Evolutionary conservation across 1,284 basidiomycete genomes (phyloP), one percentile per base, ranked within the genome.

Genomic region (Lignosus rhinocerotis): DNA sequence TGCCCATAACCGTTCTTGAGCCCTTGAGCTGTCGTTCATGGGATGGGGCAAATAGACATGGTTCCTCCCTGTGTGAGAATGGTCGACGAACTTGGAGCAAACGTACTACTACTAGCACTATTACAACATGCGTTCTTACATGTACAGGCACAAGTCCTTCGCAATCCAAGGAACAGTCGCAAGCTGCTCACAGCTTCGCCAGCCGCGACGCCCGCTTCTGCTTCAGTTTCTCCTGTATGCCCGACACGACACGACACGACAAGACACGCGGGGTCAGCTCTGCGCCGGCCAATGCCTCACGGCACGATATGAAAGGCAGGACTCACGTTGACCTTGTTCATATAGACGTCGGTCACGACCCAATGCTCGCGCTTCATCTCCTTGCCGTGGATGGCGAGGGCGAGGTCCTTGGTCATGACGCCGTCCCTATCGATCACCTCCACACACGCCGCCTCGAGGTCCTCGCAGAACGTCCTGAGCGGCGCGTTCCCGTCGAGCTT

Each of bases 351-450:
- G 2, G 95, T 98, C 36, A 93, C 79, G 39, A 96, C 95, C 92
- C 94, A 97, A 75, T 97, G 92, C 68, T 94, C 92, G 66, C 94
- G 81, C 78, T 87, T 86, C 90, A 96, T 90, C 53, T 84, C 75
- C 83, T 93, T 94, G 55, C 96, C 96, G 72, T 98, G 90, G 72
- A 98, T 98, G 12, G 94, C 90, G 34, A 98, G 81, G 25, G 96
- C 96, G 50, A 99, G 80, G 79, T 99, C 96, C 83, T 96, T 96
- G 59, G 96, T 98, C 95, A 98, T 98, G 60, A 97, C 73, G 8
- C 88, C 87, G 72, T 96, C 94, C 68, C 82, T 72, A 74, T 98
- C 93, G 66, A 99, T 97, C 17, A 92, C 85, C 75, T 98, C 94
- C 1, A 97, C 82, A 73, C 97, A 98, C 50, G 92, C 85, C 21